Conservation (phyloP, 1,139 yeast genomes). For the Suhomyces bolitotheri region DNA sequence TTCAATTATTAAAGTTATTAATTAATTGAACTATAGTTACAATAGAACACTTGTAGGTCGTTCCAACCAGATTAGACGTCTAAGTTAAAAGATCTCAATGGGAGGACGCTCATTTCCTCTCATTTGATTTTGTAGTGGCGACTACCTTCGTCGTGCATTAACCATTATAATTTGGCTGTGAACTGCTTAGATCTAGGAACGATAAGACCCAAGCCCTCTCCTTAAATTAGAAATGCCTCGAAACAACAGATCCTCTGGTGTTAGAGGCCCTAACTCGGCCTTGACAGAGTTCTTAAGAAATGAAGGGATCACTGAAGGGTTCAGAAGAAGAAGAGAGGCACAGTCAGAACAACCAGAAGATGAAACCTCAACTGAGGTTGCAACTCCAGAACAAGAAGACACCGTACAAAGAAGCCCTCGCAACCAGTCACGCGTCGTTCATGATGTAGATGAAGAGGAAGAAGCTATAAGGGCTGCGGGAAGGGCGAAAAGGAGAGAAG, state of each 20-base stretch:
- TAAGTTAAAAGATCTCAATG: too few species aligned
- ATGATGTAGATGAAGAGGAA: conserved; percentile 26
- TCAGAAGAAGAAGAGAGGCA: conserved; percentile 56
- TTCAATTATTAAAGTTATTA: not conserved
- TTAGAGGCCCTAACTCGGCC: conserved; percentile 78
- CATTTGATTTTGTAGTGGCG: conserved; percentile 2
- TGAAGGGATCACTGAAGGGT: conserved; percentile 87
- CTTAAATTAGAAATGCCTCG: conserved; percentile 27
- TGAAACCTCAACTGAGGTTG: not conserved
- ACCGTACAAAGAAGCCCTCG: not conserved
- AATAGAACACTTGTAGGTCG: not conserved
- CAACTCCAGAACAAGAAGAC: not conserved
- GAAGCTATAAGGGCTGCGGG: conserved; percentile 46
- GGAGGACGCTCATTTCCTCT: not conserved
- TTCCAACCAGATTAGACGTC: too few species aligned
- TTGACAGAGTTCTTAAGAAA: conserved; percentile 70
- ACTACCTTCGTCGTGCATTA: not conserved
- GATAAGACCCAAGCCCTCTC: too few species aligned
- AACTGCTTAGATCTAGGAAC: not conserved
- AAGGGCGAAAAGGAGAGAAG: conserved; percentile 31
- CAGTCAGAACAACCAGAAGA: conserved; percentile 6
- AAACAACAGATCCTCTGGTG: conserved; percentile 38
- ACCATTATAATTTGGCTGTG: conserved; percentile 2
- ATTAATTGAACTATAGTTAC: not conserved
- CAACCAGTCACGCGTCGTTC: not conserved